Evolutionary conservation across 306 rosid genomes (phyloP), one percentile per base, ranked within the genome.

Genomic region (Vigna hirtella): DNA sequence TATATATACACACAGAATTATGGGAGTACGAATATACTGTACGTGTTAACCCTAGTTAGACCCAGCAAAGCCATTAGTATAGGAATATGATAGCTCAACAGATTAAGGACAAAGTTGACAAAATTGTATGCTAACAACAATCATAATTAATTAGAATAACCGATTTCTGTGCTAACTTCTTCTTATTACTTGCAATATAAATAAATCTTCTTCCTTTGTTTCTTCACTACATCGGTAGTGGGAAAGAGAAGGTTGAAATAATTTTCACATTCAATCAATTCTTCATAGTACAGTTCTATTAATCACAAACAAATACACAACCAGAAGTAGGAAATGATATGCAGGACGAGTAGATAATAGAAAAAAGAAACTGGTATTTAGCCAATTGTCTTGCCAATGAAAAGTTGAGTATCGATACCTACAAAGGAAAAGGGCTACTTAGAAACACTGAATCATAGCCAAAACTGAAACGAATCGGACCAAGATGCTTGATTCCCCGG

Each of bases 401-500:
- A 22, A 34, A 79, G 55, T 63, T 61, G 48, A 55, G 32, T 13
- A 15, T 11, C 7, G 34, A 30, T 30, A 30, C 34, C 34, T 30
- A 30, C 4, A 15, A 13, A 36, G 17, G 52, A 42, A 4, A 51
- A 24, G 32, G 43, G 77, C 28, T 59, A 28, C 71, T 8, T 38
- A 45, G n/a, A 45, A 63, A 78, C 83, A 84, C 77, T 65, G 64
- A 58, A 24, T 58, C 38, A 22, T 22, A 58, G 64, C 36, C 64
- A 58, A 26, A 58, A 58, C 40, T 58, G 65, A 59, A 28, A 59
- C 66, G 43, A 86, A 83, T 91, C 97, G 97, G 97, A 91, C 97
- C 94, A 77, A 86, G 85, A 80, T 26, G 97, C 94, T 89, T 91
- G 92, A 89, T 89, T 91, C 94, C 97, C 97, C 90, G 12, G 20